A percentile compares a stretch with the other conserved stretches of the same genome.
These are phyloP conservation scores for Phytophthora foliorum DNA, from an alignment of 352 stramenopile species.

Conservation along the genomic window DNA sequence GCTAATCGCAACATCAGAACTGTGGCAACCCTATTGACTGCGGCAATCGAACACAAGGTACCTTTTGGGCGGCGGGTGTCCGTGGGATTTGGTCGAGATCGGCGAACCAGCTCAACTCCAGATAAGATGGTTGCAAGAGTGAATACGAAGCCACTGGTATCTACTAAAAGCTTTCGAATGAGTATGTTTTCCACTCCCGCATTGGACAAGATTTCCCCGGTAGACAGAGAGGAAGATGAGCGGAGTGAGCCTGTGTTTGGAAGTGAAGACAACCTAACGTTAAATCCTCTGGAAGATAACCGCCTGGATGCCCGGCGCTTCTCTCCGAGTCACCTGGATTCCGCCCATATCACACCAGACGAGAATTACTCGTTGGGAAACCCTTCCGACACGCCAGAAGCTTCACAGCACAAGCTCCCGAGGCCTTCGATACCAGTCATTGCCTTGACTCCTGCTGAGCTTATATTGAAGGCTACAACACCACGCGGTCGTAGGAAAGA, in stretches of 20 bases:
- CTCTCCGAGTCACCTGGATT: slow-evolving; percentile 10
- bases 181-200: slow-evolving; percentile 29
- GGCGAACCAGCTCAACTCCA: slow-evolving; percentile 16
- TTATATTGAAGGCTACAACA: slow-evolving; percentile 61
- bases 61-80: slow-evolving; percentile 33
- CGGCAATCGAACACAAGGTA: slow-evolving; percentile 43
- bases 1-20: slow-evolving; percentile 46
- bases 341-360: slow-evolving; percentile 16
- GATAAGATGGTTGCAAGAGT: slow-evolving; percentile 7
- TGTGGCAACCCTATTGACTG: slow-evolving; percentile 45
- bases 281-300: slow-evolving; percentile 11
- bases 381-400: slow-evolving; percentile 6
- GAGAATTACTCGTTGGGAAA: slow-evolving; percentile 38
- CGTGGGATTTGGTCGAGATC: slow-evolving; percentile 31
- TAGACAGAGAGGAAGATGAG: slow-evolving; percentile 34
- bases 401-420: slow-evolving; percentile 10
- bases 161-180: slow-evolving; percentile 26
- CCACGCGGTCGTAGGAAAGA: slow-evolving; percentile 29
- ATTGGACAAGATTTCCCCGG: slow-evolving; percentile 38
- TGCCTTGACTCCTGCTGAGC: slow-evolving; percentile 55
- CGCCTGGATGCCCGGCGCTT: slow-evolving; percentile 29
- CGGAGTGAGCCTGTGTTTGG: slow-evolving; percentile 7
- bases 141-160: slow-evolving; percentile 7
- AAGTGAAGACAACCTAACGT: slow-evolving; percentile 16
- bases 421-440: slow-evolving; percentile 47